Percentiles rank a stretch among this genome's conserved stretches.
These are phyloP conservation scores for Penicillium sp. DNA, from an alignment of 2,329 filamentous ascomycete genomes.

Conservation along the genomic window DNA sequence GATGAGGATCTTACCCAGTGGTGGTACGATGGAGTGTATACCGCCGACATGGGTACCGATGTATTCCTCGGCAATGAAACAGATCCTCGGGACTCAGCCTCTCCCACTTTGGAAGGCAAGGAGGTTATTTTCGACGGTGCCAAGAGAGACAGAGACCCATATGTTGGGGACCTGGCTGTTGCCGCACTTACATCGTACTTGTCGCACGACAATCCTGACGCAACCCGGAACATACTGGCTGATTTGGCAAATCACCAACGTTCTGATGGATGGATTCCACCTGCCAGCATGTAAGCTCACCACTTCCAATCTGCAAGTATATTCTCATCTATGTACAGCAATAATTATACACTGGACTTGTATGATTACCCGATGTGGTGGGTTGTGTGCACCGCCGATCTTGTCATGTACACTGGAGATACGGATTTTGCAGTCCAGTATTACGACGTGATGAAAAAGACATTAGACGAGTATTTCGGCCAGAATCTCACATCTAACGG, in stretches of 20 bases:
- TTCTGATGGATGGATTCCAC: conserved; percentile 56
- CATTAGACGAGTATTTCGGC: conserved; percentile 51
- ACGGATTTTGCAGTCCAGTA: conserved; percentile 43
- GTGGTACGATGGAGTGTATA: conserved; percentile 58
- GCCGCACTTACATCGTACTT: conserved; percentile 52
- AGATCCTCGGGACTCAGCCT: conserved; percentile 50
- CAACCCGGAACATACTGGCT: conserved; percentile 50
- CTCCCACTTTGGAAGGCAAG: conserved; percentile 47
- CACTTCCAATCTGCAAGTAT: background rate
- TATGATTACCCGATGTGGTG: conserved; percentile 59
- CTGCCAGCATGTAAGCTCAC: conserved; percentile 46
- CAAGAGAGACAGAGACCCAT: conserved; percentile 56
- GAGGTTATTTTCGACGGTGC: conserved; percentile 53
- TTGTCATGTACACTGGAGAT: conserved; percentile 54
- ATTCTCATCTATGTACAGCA: conserved; percentile 6
- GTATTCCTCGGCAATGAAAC: conserved; percentile 51
- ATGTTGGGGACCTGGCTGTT: conserved; percentile 55
- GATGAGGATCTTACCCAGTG: conserved; percentile 52
- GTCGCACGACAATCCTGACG: conserved; percentile 45
- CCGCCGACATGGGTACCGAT: conserved; percentile 52
- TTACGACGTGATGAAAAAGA: conserved; percentile 43
- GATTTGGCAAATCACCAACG: conserved; percentile 54
- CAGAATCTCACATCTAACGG: conserved; percentile 43
- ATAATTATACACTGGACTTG: conserved; percentile 49
- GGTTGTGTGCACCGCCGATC: conserved; percentile 52